Evolutionary conservation across 2,329 filamentous ascomycete genomes (phyloP).

Genomic region (Incumbomyces lentus): DNA sequence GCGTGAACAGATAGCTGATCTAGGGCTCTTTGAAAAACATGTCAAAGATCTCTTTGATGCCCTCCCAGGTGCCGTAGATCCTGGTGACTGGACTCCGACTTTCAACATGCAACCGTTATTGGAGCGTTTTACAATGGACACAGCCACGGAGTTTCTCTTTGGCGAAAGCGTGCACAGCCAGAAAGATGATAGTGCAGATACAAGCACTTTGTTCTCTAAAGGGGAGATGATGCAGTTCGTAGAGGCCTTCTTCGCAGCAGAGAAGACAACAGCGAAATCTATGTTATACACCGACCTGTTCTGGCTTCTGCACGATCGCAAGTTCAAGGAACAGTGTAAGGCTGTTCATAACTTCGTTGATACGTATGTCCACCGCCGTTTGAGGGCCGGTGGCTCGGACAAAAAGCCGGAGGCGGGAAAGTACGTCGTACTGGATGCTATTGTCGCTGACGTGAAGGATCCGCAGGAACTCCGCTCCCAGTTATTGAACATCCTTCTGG

Average conservation of each 20-base stretch:
- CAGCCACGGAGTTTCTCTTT: slow-evolving; percentile 74
- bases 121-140: slow-evolving; percentile 73
- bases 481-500: slow-evolving; percentile 41
- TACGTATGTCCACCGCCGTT: slow-evolving; percentile 31
- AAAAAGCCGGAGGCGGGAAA: slow-evolving; percentile 20
- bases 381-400: slow-evolving; percentile 21
- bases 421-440: slow-evolving; percentile 41
- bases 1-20: slow-evolving; percentile 69
- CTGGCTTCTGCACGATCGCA: slow-evolving; percentile 28
- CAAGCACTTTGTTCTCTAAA: slow-evolving; percentile 5
- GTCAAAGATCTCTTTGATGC: slow-evolving; percentile 59
- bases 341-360: slow-evolving; percentile 39
- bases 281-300: slow-evolving; percentile 7
- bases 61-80: slow-evolving; percentile 49
- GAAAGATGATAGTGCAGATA: slow-evolving; percentile 11
- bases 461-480: slow-evolving; percentile 38
- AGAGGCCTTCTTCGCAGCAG: slow-evolving; percentile 5
- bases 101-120: slow-evolving; percentile 68
- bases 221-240: slow-evolving; percentile 8
- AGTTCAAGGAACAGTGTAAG: slow-evolving; percentile 30
- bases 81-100: slow-evolving; percentile 37
- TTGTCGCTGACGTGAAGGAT: slow-evolving; percentile 35
- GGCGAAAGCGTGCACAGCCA: slow-evolving; percentile 59
- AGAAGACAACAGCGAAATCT: slow-evolving; percentile 7
- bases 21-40: slow-evolving; percentile 71